Evolutionary conservation across 2,329 filamentous ascomycete species (phyloP), one percentile per base, ranked within the genome.

Genomic region (Clonostachys rhizophaga): DNA sequence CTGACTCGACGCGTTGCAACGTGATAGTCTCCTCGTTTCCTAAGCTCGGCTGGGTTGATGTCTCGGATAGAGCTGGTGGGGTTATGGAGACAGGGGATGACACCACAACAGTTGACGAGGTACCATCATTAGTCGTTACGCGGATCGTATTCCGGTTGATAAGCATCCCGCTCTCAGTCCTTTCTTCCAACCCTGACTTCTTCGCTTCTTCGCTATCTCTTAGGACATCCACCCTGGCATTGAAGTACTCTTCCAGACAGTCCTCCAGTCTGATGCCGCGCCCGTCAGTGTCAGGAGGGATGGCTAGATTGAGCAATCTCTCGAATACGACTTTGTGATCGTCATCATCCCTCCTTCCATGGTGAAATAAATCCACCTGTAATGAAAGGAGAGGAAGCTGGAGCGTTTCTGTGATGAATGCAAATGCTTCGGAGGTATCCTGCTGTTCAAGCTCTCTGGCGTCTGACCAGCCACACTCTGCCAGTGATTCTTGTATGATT

Each of bases 241-340:
- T 96, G 75, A 97, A 97, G 60, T 96, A 97, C 46, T 87, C 84
- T 62, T 96, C 91, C 16, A 99, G 69, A 56, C 92, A 97, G 54
- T 95, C 88, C 65, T 97, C 94, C 17, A 99, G 70, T 30, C 86
- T 91, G 51, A 96, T 78, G 4, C 78, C 75, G 49, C 82, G 83
- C 20, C 83, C 84, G 42, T 87, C 81, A 6, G 83, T 77, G 44
- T 89, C 84, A 2, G 84, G 76, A 0, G 90, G 89, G n/a, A 99
- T 88, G 1, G 91, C 91, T 39, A 99, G 81, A 58, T 97, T 94
- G 7, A 99, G 74, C 18, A 96, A 70, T 46, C 94, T 79, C 67
- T 99, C 94, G 55, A 95, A 92, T 46, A 96, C 84, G 48, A 96
- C 89, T 62, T 95, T 96, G 71, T 97, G 92, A 58, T 99, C 94